Percentiles rank a stretch among this genome's conserved stretches.
Evolutionary conservation across 73 alveolate species (phyloP).

Genomic region (Halteria grandinella): DNA sequence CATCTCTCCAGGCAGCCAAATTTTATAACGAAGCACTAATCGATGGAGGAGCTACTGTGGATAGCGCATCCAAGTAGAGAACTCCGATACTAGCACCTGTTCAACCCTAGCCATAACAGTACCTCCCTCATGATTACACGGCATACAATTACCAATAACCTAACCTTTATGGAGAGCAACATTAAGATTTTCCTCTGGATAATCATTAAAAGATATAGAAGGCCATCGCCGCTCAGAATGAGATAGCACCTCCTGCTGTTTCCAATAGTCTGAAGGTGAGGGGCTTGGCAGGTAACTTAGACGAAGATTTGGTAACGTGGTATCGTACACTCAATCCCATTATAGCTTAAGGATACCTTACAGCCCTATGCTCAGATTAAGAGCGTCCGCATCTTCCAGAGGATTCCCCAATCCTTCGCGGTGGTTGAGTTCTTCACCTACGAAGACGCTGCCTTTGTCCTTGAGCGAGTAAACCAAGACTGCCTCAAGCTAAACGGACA

Average conservation of each 20-base stretch:
- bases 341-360: slow-evolving; percentile 52
- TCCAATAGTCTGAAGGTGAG: slow-evolving; percentile 50
- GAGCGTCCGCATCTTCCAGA: slow-evolving; percentile 57
- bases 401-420: slow-evolving; percentile 45
- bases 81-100: background rate
- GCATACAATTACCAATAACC: background rate
- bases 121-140: background rate
- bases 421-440: slow-evolving; percentile 68
- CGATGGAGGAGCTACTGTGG: slow-evolving; percentile 27
- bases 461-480: slow-evolving; percentile 32
- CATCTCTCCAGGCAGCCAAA: slow-evolving; percentile 46
- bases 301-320: slow-evolving; percentile 36
- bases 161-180: background rate
- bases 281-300: slow-evolving; percentile 34
- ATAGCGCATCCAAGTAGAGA: background rate
- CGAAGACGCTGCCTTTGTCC: slow-evolving; percentile 55
- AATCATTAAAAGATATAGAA: background rate
- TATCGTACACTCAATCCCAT: background rate
- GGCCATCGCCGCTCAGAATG: background rate
- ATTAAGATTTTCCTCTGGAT: background rate
- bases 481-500: slow-evolving; percentile 36
- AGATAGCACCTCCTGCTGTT: slow-evolving; percentile 3
- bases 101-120: background rate
- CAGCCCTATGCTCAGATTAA: slow-evolving; percentile 57
- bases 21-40: slow-evolving; percentile 28